Evolutionary conservation across 768 basidiomycete genomes (phyloP).

Genomic region (Hygrocybe coccinea): DNA sequence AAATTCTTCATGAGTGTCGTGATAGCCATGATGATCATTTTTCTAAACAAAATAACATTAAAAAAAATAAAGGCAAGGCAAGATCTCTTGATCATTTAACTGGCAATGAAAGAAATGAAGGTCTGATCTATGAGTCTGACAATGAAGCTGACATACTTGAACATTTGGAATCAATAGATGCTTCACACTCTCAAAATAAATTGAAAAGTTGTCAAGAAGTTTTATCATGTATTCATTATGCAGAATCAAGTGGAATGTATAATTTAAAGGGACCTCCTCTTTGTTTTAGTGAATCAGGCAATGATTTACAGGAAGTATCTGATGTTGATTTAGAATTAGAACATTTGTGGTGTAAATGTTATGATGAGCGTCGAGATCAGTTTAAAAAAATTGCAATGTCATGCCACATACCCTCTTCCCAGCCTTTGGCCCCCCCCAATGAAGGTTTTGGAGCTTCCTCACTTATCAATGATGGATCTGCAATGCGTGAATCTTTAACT

Average conservation of each 20-base stretch:
- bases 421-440: not conserved
- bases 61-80: not conserved
- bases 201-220: not conserved
- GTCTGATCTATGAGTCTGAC: not conserved
- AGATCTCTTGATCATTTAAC: not conserved
- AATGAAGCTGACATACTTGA: slow-evolving; percentile 12
- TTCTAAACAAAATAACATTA: slow-evolving; percentile 8
- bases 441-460: not conserved
- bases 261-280: not conserved
- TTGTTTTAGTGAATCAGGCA: not conserved
- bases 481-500: not conserved
- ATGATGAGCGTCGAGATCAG: slow-evolving; percentile 10
- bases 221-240: slow-evolving; percentile 8
- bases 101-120: slow-evolving; percentile 5
- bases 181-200: not conserved
- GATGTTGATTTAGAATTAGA: slow-evolving; percentile 7
- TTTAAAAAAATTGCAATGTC: slow-evolving; percentile 7
- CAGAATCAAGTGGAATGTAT: slow-evolving; percentile 8
- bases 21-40: slow-evolving; percentile 33
- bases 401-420: not conserved
- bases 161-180: slow-evolving; percentile 13
- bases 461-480: slow-evolving; percentile 4
- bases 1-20: slow-evolving; percentile 37
- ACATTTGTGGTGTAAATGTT: slow-evolving; percentile 12
- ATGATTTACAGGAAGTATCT: not conserved